Evolutionary conservation across 2,329 filamentous ascomycete species (phyloP), one percentile per base, ranked within the genome.

Genomic region (Ceratocystis cacaofunesta): DNA sequence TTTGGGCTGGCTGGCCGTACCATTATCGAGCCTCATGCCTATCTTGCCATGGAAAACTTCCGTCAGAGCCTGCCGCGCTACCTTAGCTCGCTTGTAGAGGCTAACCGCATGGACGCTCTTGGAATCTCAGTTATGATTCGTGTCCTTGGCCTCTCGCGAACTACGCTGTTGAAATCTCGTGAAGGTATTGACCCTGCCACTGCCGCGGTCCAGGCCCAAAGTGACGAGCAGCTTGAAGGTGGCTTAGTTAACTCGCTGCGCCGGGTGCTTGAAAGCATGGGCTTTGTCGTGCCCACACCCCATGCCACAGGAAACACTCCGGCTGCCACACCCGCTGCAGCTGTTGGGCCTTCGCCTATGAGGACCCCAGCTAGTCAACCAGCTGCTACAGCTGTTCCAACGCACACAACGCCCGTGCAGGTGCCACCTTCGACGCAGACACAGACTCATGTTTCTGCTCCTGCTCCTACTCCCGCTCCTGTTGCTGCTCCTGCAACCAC

Each of bases 81-180:
- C 52, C 73, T 82, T 50, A 74, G 74, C 52, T 71, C 69, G 0
- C 76, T 75, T 52, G 71, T 77, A 1, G 78, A 78, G 25, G 73
- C 74, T 64, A 72, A 72, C 30, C 75, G 75, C 67, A 76, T 78
- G 12, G 78, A 81, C 69, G 75, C 75, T 10, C 72, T 82, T 43
- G 73, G 80, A 0, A 70, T 82, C 41, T 81, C 79, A 1, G 79
- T 79, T 12, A 78, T 81, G 60, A 77, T 81, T 68, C 78, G 78
- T 25, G 78, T 79, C 1, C 72, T 82, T 5, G 79, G 78, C 2
- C 74, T 82, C 19, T 75, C 78, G 2, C 74, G 77, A 43, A 74
- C 74, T 3, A 80, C 77, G 68, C 75, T 77, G 30, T 71, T 76
- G 22, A 71, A 74, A 1, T 73, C 72, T 3, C 69, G 71, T 3